A percentile compares a stretch with the other conserved stretches of the same genome.
Evolutionary conservation across 768 basidiomycete species (phyloP).

Genomic region (Lactifluus rugatus): DNA sequence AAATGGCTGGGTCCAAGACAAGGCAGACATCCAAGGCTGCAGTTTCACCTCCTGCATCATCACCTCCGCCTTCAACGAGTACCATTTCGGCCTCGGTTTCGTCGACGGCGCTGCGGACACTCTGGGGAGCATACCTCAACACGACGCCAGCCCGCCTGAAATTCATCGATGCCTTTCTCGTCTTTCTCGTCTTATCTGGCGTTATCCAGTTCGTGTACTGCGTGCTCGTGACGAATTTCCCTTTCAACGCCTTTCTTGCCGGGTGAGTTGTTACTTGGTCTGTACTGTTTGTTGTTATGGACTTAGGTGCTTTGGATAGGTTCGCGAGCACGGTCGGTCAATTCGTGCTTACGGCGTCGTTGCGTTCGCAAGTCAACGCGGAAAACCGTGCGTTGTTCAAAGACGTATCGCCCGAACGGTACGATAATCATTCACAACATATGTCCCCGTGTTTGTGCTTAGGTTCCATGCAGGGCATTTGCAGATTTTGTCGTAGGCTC

Average conservation of each 20-base stretch:
- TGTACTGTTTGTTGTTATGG: not conserved
- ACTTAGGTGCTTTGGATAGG: conserved; percentile 31
- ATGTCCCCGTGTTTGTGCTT: not conserved
- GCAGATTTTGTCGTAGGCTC: conserved; percentile 95
- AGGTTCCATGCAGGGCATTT: conserved; percentile 60
- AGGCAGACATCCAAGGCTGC: conserved; percentile 5
- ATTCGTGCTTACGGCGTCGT: conserved; percentile 88
- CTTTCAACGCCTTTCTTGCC: conserved; percentile 94
- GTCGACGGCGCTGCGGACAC: conserved; percentile 37
- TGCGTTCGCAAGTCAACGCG: conserved; percentile 88
- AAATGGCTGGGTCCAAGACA: conserved; percentile 34
- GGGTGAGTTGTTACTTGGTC: conserved; percentile 48
- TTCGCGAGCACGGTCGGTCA: conserved; percentile 93
- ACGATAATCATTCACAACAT: conserved; percentile 25
- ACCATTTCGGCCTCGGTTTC: conserved; percentile 21
- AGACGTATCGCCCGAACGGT: conserved; percentile 91
- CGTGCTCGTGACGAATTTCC: conserved; percentile 82
- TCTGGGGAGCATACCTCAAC: conserved; percentile 70
- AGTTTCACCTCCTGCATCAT: not conserved
- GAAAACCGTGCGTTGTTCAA: conserved; percentile 76
- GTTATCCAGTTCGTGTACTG: conserved; percentile 88
- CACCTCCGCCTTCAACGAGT: not conserved
- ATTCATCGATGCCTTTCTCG: conserved; percentile 86
- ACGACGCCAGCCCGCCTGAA: conserved; percentile 80
- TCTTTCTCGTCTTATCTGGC: conserved; percentile 88